phyloP scores from a whole-genome alignment of 176 grass and related monocot species.

The Cenchrus fungigraminus region DNA sequence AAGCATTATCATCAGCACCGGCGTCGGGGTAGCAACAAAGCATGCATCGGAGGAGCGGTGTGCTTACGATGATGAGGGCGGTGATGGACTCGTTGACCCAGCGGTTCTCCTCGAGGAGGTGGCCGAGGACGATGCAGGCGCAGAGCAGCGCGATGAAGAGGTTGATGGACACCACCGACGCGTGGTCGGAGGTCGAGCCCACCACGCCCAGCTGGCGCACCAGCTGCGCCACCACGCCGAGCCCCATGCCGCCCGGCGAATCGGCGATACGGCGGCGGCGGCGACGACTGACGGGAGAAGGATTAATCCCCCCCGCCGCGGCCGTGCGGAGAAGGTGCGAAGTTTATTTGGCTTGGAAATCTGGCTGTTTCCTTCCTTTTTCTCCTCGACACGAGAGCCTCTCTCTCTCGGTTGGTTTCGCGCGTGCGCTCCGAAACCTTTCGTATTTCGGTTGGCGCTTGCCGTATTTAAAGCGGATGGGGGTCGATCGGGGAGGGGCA shows the following conservation, averaged over 20 bases:
- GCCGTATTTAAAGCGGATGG: conserved; percentile 31
- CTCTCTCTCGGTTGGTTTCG: conserved; percentile 28
- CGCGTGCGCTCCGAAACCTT: conserved; percentile 31
- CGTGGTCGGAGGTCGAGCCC: conserved; percentile 70
- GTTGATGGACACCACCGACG: conserved; percentile 93
- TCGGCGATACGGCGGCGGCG: too few species aligned
- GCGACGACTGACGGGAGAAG: background rate
- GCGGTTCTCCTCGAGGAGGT: conserved; percentile 89
- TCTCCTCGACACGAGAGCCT: background rate
- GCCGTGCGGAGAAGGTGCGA: background rate
- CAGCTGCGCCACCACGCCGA: conserved; percentile 53
- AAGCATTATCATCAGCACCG: background rate
- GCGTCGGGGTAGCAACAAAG: background rate
- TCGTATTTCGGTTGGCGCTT: background rate
- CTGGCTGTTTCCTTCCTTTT: too few species aligned
- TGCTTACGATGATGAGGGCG: conserved; percentile 75
- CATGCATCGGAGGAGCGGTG: background rate
- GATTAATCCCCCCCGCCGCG: background rate
- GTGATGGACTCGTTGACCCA: conserved; percentile 99
- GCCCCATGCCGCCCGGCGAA: conserved; percentile 45
- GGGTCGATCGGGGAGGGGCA: background rate
- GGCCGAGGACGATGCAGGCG: conserved; percentile 92
- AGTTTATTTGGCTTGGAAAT: conserved; percentile 6
- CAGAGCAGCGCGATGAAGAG: conserved; percentile 85
- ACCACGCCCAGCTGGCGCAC: conserved; percentile 54